phyloP scores from a whole-genome alignment of 768 basidiomycete species.

The Postia placenta region DNA sequence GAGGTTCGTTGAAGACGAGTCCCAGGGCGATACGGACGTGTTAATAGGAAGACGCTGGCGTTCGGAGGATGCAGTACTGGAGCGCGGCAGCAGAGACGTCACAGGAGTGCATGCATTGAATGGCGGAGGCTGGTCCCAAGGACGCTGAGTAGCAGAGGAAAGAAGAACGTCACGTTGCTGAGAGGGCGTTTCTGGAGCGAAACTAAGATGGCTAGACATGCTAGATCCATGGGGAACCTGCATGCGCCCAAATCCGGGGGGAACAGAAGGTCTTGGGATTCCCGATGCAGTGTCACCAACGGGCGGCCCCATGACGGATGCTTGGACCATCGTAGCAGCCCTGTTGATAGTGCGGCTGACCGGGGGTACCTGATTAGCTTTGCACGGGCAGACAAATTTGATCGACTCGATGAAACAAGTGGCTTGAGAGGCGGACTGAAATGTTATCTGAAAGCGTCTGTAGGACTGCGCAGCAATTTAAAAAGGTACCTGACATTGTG shows the following conservation, averaged over 20 bases:
- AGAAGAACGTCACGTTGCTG: background rate
- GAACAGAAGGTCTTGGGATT: too few species aligned
- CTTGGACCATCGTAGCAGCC: background rate
- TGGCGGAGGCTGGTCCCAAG: too few species aligned
- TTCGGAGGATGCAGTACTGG: too few species aligned
- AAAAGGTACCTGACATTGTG: background rate
- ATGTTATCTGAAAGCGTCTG: conserved; percentile 74
- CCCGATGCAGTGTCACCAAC: background rate
- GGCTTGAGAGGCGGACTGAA: conserved; percentile 42
- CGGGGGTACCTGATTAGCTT: conserved; percentile 39
- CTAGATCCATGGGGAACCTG: too few species aligned
- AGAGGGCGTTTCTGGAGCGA: background rate
- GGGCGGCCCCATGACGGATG: background rate
- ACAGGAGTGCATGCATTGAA: background rate
- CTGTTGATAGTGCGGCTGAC: background rate
- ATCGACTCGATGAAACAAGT: conserved; percentile 57
- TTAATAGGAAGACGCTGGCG: too few species aligned
- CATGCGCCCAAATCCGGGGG: too few species aligned
- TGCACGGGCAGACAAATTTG: conserved; percentile 69
- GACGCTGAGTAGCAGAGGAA: too few species aligned
- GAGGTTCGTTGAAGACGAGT: too few species aligned
- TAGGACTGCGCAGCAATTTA: conserved; percentile 40
- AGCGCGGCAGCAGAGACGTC: background rate
- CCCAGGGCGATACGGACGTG: too few species aligned
- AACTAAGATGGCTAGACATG: background rate